Evolutionary conservation across 768 basidiomycete species (phyloP), one percentile per base, ranked within the genome.

Genomic region (Trametes coccinea): DNA sequence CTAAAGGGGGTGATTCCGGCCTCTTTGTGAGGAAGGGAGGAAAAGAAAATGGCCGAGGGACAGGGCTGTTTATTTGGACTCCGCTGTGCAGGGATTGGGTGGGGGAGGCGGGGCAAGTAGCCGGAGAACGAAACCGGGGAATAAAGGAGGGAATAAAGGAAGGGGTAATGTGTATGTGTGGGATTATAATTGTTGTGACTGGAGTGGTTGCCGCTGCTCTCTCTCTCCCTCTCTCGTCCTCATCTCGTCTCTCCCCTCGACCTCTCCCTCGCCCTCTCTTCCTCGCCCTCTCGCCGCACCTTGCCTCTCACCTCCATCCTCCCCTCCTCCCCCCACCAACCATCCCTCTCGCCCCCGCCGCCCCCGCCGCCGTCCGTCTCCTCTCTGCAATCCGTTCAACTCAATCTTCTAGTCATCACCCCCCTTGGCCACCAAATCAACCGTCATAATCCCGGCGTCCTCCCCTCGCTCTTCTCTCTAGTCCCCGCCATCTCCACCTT

Each of bases 101-200:
- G 56, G 27, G 43, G 13, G 16, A 0, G 54, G 53, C 60, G 53
- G 61, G 30, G 37, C 48, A 56, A 62, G 52, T 62, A 53, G 56
- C 58, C 62, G 62, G 62, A 64, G 62, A 45, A 33, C 50, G 58
- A 56, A 64, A 50, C 62, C 62, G 62, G 62, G 51, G 62, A 63
- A 63, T 58, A 55, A 63, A 59, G 34, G 43, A 39, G 27, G 27
- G 39, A 14, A 46, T 33, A 27, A 22, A 39, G 16, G 16, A 17
- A 44, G 40, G n/a, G 29, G 27, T 27, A 22, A 54, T 54, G 33
- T 22, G 14, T 22, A 45, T 22, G 14, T 22, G 22, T 22, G 27
- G 44, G 4, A 34, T 5, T 22, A 46, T 46, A 27, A 27, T 29
- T 5, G 27, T 46, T 22, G 17, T 46, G 45, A 46, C 17, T 27